Evolutionary conservation across 2,329 filamentous ascomycete genomes (phyloP).

Genomic region (Macrophomina phaseolina): DNA sequence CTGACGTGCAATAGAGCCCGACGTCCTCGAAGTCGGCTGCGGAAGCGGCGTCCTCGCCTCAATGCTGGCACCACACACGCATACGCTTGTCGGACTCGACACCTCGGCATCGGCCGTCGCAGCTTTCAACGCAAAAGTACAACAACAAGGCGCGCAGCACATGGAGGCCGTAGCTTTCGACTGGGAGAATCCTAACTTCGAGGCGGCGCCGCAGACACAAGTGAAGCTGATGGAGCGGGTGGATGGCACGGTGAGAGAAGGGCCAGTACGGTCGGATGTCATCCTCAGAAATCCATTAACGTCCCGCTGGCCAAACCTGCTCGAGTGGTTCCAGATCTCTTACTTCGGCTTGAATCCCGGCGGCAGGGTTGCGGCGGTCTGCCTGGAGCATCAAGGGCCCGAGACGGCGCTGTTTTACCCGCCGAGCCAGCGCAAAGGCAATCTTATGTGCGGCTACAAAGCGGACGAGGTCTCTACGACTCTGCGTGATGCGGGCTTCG

Average conservation of each 20-base stretch:
- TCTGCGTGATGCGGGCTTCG: slow-evolving; percentile 57
- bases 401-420: slow-evolving; percentile 61
- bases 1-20: slow-evolving; percentile 37
- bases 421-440: slow-evolving; percentile 57
- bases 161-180: slow-evolving; percentile 55
- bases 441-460: slow-evolving; percentile 60
- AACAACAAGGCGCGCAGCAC: slow-evolving; percentile 41
- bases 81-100: slow-evolving; percentile 59
- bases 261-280: slow-evolving; percentile 53
- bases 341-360: slow-evolving; percentile 55
- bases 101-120: slow-evolving; percentile 61
- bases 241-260: slow-evolving; percentile 20
- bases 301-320: slow-evolving; percentile 59
- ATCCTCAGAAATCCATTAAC: slow-evolving; percentile 60
- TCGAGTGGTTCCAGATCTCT: slow-evolving; percentile 53
- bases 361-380: slow-evolving; percentile 59
- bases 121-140: slow-evolving; percentile 56
- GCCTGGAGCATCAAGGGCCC: slow-evolving; percentile 63
- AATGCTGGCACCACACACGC: slow-evolving; percentile 55
- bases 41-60: slow-evolving; percentile 62
- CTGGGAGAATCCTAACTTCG: slow-evolving; percentile 51
- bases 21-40: slow-evolving; percentile 63
- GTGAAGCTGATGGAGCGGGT: slow-evolving; percentile 44
- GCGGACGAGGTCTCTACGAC: slow-evolving; percentile 49
- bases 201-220: background rate